These are phyloP conservation scores for Pyricularia sp. DNA, from an alignment of 2,329 filamentous ascomycete genomes.

Conservation along the genomic window DNA sequence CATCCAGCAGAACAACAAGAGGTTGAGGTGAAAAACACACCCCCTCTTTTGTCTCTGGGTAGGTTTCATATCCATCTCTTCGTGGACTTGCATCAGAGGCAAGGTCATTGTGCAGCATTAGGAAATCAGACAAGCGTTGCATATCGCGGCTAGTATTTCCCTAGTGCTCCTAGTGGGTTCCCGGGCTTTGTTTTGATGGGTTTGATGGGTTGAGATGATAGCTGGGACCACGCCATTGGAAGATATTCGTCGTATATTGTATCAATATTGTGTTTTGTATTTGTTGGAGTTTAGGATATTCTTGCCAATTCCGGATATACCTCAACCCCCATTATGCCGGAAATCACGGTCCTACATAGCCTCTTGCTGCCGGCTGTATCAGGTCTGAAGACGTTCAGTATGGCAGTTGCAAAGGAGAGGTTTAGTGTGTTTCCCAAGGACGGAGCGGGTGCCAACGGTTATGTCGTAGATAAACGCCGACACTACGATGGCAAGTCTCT, in stretches of 20 bases:
- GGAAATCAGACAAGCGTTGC: not conserved
- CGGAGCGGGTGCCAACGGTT: not conserved
- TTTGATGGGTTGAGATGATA: not conserved
- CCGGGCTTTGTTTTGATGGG: not conserved
- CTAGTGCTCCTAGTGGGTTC: not conserved
- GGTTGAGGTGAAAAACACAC: not conserved
- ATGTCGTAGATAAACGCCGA: not conserved
- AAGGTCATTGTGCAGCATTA: not conserved
- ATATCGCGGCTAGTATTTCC: not conserved
- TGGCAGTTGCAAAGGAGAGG: not conserved
- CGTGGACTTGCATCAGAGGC: not conserved
- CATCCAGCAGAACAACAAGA: not conserved
- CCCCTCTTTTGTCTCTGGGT: not conserved
- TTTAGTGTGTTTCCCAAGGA: not conserved
- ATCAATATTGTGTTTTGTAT: not conserved
- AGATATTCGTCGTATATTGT: not conserved
- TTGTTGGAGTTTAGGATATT: not conserved
- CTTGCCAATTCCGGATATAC: not conserved
- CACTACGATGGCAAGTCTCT: not conserved
- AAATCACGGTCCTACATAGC: not conserved
- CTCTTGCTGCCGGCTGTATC: not conserved
- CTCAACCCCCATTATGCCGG: not conserved
- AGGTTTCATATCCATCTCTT: not conserved
- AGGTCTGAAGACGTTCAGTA: not conserved
- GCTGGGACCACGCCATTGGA: not conserved